These are phyloP conservation scores for Huntiella savannae DNA, from an alignment of 2,329 filamentous ascomycete species.

Conservation along the genomic window DNA sequence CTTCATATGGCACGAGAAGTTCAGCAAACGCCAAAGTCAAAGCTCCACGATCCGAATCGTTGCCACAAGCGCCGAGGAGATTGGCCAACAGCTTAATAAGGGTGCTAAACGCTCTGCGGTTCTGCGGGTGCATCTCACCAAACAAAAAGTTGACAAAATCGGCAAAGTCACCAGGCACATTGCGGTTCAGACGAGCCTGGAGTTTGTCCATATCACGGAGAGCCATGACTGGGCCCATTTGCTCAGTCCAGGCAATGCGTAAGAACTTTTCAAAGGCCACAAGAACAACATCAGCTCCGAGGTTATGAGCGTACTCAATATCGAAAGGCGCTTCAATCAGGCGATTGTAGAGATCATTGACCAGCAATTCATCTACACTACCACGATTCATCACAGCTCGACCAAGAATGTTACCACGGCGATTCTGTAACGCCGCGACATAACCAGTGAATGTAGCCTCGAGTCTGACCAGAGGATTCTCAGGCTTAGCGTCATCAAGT, in stretches of 20 bases:
- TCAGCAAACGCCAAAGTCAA: constrained; percentile 80
- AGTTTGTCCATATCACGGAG: constrained; percentile 51
- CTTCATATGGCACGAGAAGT: constrained; percentile 42
- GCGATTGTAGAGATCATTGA: constrained; percentile 81
- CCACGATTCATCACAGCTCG: constrained; percentile 52
- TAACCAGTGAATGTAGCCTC: constrained; percentile 78
- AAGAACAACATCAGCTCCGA: constrained; percentile 68
- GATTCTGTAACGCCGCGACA: constrained; percentile 59
- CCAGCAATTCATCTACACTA: constrained; percentile 48
- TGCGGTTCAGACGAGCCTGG: constrained; percentile 46
- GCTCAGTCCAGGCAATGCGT: constrained; percentile 68
- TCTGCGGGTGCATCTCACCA: constrained; percentile 48
- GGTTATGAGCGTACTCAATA: constrained; percentile 54
- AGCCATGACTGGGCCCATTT: constrained; percentile 71
- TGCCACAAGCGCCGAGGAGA: constrained; percentile 71
- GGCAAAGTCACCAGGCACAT: constrained; percentile 53
- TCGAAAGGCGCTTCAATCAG: constrained; percentile 70
- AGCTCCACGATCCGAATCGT: constrained; percentile 76
- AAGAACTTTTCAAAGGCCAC: constrained; percentile 89
- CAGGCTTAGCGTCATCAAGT: constrained; percentile 29
- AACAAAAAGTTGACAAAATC: constrained; percentile 49
- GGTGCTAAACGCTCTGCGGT: constrained; percentile 58
- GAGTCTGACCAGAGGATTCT: constrained; percentile 51
- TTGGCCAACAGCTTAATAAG: constrained; percentile 75
- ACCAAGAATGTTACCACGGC: constrained; percentile 74